These are phyloP conservation scores for Primulina eburnea DNA, from an alignment of 257 asterid species.

Conservation along the genomic window DNA sequence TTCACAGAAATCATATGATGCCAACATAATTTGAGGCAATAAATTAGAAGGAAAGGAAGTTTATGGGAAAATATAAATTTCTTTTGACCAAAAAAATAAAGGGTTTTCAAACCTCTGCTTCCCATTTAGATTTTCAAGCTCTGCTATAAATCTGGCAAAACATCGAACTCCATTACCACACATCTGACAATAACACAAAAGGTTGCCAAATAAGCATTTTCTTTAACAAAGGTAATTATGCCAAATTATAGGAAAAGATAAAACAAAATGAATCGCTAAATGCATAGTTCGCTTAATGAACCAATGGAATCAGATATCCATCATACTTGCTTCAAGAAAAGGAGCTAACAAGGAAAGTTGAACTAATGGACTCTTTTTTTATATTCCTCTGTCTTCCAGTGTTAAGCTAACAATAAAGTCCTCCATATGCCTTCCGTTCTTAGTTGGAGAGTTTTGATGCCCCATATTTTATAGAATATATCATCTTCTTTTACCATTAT, in stretches of 20 bases:
- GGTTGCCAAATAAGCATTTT: not conserved
- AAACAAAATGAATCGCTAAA: not conserved
- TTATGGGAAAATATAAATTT: not conserved
- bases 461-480: not conserved
- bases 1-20: not conserved
- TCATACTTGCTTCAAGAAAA: not conserved
- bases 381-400: not conserved
- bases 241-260: too few relatives aligned
- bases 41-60: not conserved
- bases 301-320: not conserved
- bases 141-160: slow-evolving; percentile 78
- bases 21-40: not conserved
- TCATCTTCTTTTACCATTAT: not conserved
- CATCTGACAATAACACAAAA: slow-evolving; percentile 55
- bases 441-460: not conserved
- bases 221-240: not conserved
- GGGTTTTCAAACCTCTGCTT: slow-evolving; percentile 52
- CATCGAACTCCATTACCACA: slow-evolving; percentile 98
- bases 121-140: slow-evolving; percentile 71
- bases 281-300: not conserved
- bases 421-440: not conserved
- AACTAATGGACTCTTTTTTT: not conserved
- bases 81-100: slow-evolving; percentile 31
- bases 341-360: not conserved
- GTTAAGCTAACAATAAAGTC: not conserved